Percentiles rank a stretch among this genome's conserved stretches.
Conservation (phyloP, 768 basidiomycete genomes). For the Dioszegia aurantiaca region DNA sequence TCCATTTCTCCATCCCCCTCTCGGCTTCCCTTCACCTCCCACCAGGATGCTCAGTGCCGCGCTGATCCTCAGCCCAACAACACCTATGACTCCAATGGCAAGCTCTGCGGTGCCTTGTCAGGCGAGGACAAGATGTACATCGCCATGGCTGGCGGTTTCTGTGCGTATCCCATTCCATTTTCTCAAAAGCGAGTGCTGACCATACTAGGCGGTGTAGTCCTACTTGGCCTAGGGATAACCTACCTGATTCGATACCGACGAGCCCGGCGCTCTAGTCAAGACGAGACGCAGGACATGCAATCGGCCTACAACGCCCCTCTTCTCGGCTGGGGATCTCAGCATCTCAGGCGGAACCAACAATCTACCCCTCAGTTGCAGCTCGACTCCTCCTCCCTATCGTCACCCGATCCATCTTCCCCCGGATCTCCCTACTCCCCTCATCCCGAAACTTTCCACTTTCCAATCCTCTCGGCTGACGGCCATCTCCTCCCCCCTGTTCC, state of each 20-base stretch:
- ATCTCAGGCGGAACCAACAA: not conserved
- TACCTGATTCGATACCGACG: slow-evolving; percentile 8
- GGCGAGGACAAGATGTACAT: slow-evolving; percentile 27
- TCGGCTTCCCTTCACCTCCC: no score
- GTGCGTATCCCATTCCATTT: slow-evolving; percentile 14
- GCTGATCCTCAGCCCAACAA: slow-evolving; percentile 19
- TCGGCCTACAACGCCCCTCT: slow-evolving; percentile 1
- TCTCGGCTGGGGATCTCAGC: slow-evolving; percentile 1
- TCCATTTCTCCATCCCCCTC: not conserved
- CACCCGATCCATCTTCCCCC: slow-evolving; percentile 17
- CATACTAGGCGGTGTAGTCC: slow-evolving; percentile 9
- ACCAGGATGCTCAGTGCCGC: no score
- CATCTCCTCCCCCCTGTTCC: slow-evolving; percentile 39
- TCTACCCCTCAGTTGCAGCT: not conserved
- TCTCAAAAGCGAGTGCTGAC: not conserved
- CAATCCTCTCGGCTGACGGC: slow-evolving; percentile 43
- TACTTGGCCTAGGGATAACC: slow-evolving; percentile 13
- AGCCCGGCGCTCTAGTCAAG: not conserved
- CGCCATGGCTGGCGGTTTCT: slow-evolving; percentile 21
- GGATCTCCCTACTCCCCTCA: slow-evolving; percentile 31
- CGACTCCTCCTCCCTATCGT: slow-evolving; percentile 16
- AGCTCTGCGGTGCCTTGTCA: slow-evolving; percentile 21
- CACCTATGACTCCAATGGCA: slow-evolving; percentile 28
- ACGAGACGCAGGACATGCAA: not conserved
- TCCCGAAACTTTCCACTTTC: slow-evolving; percentile 40